Evolutionary conservation across 1,284 basidiomycete genomes (phyloP).

Genomic region (Pseudozyma thailandica): DNA sequence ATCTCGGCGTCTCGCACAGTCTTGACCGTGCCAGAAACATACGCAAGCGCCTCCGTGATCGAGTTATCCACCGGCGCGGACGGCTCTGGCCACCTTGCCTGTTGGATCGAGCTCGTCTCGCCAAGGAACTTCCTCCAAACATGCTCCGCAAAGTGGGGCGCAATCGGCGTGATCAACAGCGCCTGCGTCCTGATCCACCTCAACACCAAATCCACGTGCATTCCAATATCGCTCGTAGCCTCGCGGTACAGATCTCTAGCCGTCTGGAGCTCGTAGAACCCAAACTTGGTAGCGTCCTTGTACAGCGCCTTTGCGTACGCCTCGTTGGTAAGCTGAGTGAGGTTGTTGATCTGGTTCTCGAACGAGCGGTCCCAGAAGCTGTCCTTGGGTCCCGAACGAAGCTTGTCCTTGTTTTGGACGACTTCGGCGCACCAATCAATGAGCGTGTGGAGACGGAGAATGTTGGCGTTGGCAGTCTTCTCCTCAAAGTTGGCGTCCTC

Average conservation of each 20-base stretch:
- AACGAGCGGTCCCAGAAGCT: slow-evolving; percentile 80
- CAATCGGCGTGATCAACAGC: slow-evolving; percentile 85
- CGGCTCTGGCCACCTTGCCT: slow-evolving; percentile 78
- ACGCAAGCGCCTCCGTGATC: slow-evolving; percentile 73
- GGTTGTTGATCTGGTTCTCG: slow-evolving; percentile 87
- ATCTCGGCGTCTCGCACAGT: slow-evolving; percentile 88
- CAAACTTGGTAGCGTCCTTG: slow-evolving; percentile 94
- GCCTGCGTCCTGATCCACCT: slow-evolving; percentile 86
- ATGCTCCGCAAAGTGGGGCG: slow-evolving; percentile 94
- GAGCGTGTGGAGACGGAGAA: slow-evolving; percentile 90
- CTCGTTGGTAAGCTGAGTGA: slow-evolving; percentile 80
- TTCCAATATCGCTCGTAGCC: slow-evolving; percentile 81
- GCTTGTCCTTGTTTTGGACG: slow-evolving; percentile 74
- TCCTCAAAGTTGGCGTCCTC: slow-evolving; percentile 99
- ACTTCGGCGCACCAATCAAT: slow-evolving; percentile 89
- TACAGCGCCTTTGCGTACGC: slow-evolving; percentile 79
- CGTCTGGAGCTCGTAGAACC: slow-evolving; percentile 94
- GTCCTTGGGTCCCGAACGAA: slow-evolving; percentile 73
- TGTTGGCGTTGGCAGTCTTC: slow-evolving; percentile 97
- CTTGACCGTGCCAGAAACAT: slow-evolving; percentile 87
- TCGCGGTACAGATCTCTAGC: slow-evolving; percentile 96
- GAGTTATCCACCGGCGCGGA: slow-evolving; percentile 73
- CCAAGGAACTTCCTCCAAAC: slow-evolving; percentile 81
- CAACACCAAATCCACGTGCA: slow-evolving; percentile 80
- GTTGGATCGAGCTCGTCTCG: slow-evolving; percentile 82